These are phyloP conservation scores for Colletotrichum sp. DNA, from an alignment of 2,329 filamentous ascomycete genomes.

Conservation along the genomic window DNA sequence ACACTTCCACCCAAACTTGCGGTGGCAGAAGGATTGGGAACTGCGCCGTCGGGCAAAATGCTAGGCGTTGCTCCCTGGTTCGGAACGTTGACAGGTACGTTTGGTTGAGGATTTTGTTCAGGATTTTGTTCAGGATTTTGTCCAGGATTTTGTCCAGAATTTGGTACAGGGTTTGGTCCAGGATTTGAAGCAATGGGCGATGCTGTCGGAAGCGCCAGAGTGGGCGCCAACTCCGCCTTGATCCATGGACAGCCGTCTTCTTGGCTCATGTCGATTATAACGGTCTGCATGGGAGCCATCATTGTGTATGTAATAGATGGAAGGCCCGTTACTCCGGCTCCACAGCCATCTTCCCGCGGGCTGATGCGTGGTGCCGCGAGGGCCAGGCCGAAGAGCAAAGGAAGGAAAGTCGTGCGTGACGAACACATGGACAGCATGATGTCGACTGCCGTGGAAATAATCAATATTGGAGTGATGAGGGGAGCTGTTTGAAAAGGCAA, in stretches of 20 bases:
- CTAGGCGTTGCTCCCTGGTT: not conserved
- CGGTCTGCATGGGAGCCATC: not conserved
- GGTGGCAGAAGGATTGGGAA: not conserved
- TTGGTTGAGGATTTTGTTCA: not conserved
- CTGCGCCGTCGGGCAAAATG: not conserved
- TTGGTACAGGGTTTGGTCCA: not conserved
- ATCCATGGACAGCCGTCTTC: not conserved
- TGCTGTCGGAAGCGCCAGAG: not conserved
- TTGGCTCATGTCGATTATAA: not conserved
- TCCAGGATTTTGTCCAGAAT: not conserved
- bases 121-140: not conserved
- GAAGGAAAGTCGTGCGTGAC: not conserved
- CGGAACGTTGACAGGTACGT: not conserved
- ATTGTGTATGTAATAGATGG: not conserved
- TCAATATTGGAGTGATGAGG: not conserved
- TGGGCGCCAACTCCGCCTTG: not conserved
- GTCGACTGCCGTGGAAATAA: not conserved
- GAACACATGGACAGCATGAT: not conserved
- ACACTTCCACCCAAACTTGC: not conserved
- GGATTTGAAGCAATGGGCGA: not conserved
- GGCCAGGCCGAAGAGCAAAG: not conserved
- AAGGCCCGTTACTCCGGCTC: not conserved
- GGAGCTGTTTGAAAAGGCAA: not conserved
- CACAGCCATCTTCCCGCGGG: not conserved
- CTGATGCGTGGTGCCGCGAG: not conserved